Evolutionary conservation across 257 asterid genomes (phyloP), one percentile per base, ranked within the genome.

Genomic region (Fraxinus cuspidata): DNA sequence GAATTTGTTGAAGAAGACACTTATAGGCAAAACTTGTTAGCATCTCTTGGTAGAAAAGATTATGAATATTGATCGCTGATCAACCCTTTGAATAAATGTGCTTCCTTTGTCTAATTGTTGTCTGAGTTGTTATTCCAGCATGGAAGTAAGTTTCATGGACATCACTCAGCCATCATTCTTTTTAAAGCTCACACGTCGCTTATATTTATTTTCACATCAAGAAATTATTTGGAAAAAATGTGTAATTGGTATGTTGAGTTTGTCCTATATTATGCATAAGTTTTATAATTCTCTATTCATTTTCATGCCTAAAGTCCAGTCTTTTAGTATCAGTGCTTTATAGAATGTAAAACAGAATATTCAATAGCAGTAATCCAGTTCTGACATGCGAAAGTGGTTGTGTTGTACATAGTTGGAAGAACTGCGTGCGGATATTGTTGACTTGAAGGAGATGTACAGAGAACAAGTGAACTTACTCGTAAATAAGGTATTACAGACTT

Each of bases 391-490:
- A 29, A 58, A 64, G 53, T 78, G 35, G 19, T 40, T 67, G 51
- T 18, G 71, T 79, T 56, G 56, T 74, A 40, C 88, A 78, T 74
- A 96, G 99, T 79, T 96, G 94, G 99, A 93, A 85, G 99, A 93
- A 82, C 97, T 96, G 28, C 94, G 99, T 44, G 97, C 96, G 1
- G 99, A 96, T 85, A 93, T 96, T 65, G 84, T 87, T 25, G 99
- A 96, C 83, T 84, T 96, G 81, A 93, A 96, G 89, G 97, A 93
- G 87, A 96, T 96, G 99, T 96, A 96, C 83, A 89, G 96, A 83
- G 98, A 96, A 84, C 99, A 96, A 96, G 98, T 96, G 71, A 92
- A 93, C 90, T 75, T 93, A 81, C 99, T 96, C 40, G 98, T 93
- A 85, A 90, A 93, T 82, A 93, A 93, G 99, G 99, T 90, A 77